These are phyloP conservation scores for Talaromyces thailandensis DNA, from an alignment of 495 filamentous ascomycete genomes.

Conservation along the genomic window DNA sequence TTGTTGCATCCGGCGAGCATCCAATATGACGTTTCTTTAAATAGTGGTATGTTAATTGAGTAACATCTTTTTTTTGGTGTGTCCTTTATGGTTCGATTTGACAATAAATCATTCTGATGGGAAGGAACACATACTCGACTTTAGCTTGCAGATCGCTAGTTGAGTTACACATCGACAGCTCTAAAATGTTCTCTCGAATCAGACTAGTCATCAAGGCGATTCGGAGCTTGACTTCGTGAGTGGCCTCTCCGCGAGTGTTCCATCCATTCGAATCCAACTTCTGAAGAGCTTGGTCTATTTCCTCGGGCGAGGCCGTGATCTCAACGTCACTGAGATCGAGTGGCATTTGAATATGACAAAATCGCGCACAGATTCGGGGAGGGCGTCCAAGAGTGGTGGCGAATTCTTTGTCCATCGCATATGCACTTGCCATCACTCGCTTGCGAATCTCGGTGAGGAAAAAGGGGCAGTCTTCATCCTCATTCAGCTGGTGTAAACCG, in stretches of 20 bases:
- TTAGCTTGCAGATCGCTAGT: background rate
- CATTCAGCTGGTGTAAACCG: conserved; percentile 42
- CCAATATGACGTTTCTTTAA: background rate
- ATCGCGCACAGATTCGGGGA: conserved; percentile 39
- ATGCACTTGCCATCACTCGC: conserved; percentile 39
- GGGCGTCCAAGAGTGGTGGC: conserved; percentile 44
- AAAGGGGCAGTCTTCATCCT: conserved; percentile 26
- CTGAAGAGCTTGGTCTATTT: conserved; percentile 1
- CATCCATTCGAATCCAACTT: conserved; percentile 5
- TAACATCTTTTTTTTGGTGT: background rate
- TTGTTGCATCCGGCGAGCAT: conserved; percentile 1
- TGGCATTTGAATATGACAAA: conserved; percentile 42
- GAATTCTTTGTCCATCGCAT: conserved; percentile 34
- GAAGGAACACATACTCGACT: background rate
- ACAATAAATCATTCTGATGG: background rate
- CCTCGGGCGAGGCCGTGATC: conserved; percentile 14
- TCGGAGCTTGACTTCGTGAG: conserved; percentile 4
- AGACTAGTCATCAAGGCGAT: conserved; percentile 4
- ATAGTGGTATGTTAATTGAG: background rate
- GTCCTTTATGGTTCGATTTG: background rate
- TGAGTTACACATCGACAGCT: conserved; percentile 5
- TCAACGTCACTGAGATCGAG: conserved; percentile 42
- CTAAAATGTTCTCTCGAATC: conserved; percentile 6
- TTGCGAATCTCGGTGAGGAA: conserved; percentile 40
- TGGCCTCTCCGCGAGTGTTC: conserved; percentile 3